Evolutionary conservation across 139 green algal genomes (phyloP), one percentile per base, ranked within the genome.

Genomic region (Chlorella sp.): DNA sequence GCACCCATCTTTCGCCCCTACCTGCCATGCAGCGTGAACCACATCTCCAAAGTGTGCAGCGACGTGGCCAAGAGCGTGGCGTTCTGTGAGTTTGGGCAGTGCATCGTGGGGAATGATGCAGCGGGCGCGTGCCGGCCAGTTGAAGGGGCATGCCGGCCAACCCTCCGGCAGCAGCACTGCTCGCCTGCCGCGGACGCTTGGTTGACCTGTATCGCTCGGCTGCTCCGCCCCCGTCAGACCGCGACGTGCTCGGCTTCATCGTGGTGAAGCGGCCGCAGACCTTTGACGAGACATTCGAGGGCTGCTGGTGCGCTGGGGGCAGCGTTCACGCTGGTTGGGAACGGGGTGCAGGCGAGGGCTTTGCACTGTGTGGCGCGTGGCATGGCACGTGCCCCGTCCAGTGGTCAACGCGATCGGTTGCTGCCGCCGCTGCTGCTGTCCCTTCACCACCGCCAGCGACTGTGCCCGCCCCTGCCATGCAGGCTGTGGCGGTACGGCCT

Each of bases 401-500:
- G n/a, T n/a, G n/a, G n/a, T n/a, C n/a, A n/a, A n/a, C n/a, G n/a
- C n/a, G n/a, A n/a, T n/a, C n/a, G n/a, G n/a, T n/a, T n/a, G n/a
- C n/a, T n/a, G n/a, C n/a, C n/a, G n/a, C n/a, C n/a, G n/a, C n/a
- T n/a, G n/a, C n/a, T n/a, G n/a, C n/a, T n/a, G n/a, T n/a, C n/a
- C n/a, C n/a, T n/a, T n/a, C n/a, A n/a, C n/a, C n/a, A n/a, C n/a
- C n/a, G n/a, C n/a, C n/a, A n/a, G n/a, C n/a, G n/a, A n/a, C n/a
- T n/a, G n/a, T n/a, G n/a, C n/a, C n/a, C n/a, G n/a, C n/a, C n/a
- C n/a, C n/a, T n/a, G n/a, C n/a, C n/a, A n/a, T n/a, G 75, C 89
- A 95, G 92, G 92, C 85, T 96, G 8, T 92, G 90, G 78, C 88
- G 91, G 48, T 91, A 94, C 38, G 90, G 88, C 30, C 70, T 97